Evolutionary conservation across 2,329 filamentous ascomycete species (phyloP).

Genomic region (Cylindrodendrum hubeiense): DNA sequence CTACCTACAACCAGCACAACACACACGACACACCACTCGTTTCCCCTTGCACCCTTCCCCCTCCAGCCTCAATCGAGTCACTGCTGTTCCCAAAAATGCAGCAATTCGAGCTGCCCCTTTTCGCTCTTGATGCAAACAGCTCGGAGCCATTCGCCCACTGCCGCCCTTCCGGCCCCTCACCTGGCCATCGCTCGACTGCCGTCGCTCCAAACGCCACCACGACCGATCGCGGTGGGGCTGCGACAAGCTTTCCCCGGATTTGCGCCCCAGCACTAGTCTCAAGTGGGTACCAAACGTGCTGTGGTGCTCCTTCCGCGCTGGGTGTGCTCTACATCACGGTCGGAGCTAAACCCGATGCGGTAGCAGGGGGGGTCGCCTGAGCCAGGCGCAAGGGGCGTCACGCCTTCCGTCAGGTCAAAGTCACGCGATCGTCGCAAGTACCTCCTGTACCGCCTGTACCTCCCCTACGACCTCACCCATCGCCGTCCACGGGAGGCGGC

Average conservation of each 20-base stretch:
- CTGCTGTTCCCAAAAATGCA: background rate
- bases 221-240: slow-evolving; percentile 44
- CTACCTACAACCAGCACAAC: slow-evolving; percentile 12
- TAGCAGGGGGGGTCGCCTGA: slow-evolving; percentile 42
- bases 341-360: slow-evolving; percentile 42
- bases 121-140: background rate
- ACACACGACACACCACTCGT: slow-evolving; percentile 22
- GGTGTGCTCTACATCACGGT: slow-evolving; percentile 22
- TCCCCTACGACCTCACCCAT: slow-evolving; percentile 17
- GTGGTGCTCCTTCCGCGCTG: slow-evolving; percentile 23
- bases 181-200: slow-evolving; percentile 33
- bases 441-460: slow-evolving; percentile 21
- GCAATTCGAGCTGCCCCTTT: slow-evolving; percentile 4
- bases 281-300: slow-evolving; percentile 39
- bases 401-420: slow-evolving; percentile 47
- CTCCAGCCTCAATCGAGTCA: background rate
- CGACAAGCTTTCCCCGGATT: slow-evolving; percentile 53
- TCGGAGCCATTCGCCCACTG: slow-evolving; percentile 15
- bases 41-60: slow-evolving; percentile 2
- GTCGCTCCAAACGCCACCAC: slow-evolving; percentile 37
- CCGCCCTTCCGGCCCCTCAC: slow-evolving; percentile 28
- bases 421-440: slow-evolving; percentile 45
- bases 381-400: slow-evolving; percentile 43
- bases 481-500: slow-evolving; percentile 34
- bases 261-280: slow-evolving; percentile 37